Base-by-base conservation (phyloP, 768 basidiomycete genomes). In the Boletus pseudo-olivaceus region DNA sequence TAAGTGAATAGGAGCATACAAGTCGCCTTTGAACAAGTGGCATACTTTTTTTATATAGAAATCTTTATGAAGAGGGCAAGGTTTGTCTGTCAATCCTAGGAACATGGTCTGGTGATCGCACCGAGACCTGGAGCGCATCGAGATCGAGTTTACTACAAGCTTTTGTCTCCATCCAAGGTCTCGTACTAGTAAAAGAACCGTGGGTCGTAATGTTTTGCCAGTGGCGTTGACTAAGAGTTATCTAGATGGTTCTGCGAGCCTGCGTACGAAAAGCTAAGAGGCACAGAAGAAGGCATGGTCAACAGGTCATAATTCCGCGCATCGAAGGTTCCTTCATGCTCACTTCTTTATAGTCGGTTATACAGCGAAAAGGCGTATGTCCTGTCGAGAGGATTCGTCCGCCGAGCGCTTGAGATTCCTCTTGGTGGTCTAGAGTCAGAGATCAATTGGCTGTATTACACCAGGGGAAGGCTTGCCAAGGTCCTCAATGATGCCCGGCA, bases 301-400 rank as follows among this genome's bases (percentile, higher is more conserved):
- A 95, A 93, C 65, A 92, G 90, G 85, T 87, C 45, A 49, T 73
- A 11, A 51, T 51, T 47, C 29, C 32, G n/a, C 26, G 37, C 23
- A 33, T 9, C 20, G 29, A 38, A 40, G 8, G 39, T 19, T 42
- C 9, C 17, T n/a, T 32, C 33, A 5, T 52, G 37, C 47, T 49
- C 30, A 57, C 49, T 42, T 46, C 5, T 56, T 46, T 49, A n/a
- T 62, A 94, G 93, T 63, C 91, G 93, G 41, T 71, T 96, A 12
- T 96, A 97, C 74, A 94, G 80, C 68, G 94, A 97, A 72, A 94
- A 94, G 68, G 93, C 92, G 5, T 95, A 89, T 62, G 90, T 95
- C 37, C 78, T 96, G 38, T 93, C 93, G 11, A 81, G 93, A 30
- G 90, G 87, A 8, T 97, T 96, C 66, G 84, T 95, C 46, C 85